phyloP scores from a whole-genome alignment of 306 rosid species.

The Trichosanthes cucumerina region DNA sequence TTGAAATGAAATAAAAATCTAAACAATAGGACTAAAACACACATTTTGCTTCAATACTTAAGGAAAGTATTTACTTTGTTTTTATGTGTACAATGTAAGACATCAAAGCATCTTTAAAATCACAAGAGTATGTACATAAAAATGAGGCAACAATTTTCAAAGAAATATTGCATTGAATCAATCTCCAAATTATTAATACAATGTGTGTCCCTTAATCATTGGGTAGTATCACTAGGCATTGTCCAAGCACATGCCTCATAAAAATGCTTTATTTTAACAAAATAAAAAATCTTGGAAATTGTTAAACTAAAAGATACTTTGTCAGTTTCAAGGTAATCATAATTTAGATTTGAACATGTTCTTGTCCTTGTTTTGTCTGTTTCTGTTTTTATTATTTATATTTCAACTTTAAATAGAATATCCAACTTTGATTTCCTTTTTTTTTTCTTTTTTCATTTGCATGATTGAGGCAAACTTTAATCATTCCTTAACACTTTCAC shows the following conservation, averaged over 20 bases:
- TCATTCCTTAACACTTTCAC: background rate
- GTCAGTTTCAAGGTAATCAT: background rate
- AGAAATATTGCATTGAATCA: background rate
- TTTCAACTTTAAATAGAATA: background rate
- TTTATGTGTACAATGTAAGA: background rate
- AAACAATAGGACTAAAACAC: no score
- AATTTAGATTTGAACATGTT: background rate
- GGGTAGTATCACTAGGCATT: no score
- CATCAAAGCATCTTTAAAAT: background rate
- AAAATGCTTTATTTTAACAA: background rate
- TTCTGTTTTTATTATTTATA: background rate
- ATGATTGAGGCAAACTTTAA: background rate
- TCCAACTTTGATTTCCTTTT: background rate
- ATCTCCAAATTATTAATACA: background rate
- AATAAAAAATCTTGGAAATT: background rate
- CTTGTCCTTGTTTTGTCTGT: background rate
- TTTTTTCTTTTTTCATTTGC: background rate
- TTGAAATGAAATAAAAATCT: no score
- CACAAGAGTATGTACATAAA: background rate
- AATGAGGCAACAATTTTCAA: background rate
- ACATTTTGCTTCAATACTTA: no score
- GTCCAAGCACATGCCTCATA: background rate
- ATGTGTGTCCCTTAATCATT: background rate
- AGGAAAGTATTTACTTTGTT: no score
- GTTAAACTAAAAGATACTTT: conserved; percentile 1